Evolutionary conservation across 78 protist species (phyloP).

Genomic region (Blattamonas nauphoetae): DNA sequence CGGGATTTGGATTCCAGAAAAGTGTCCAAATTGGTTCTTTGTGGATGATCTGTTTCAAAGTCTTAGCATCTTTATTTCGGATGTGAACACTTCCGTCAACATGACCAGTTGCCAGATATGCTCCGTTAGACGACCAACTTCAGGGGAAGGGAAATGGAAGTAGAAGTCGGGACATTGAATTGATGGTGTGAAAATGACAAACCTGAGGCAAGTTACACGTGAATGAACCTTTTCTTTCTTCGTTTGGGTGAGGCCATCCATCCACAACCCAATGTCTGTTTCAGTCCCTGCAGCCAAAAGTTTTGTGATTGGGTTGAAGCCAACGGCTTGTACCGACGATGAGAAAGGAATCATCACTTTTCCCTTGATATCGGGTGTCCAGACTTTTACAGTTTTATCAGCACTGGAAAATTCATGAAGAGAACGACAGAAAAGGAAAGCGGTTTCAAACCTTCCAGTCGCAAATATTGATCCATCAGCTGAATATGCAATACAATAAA

Average conservation of each 20-base stretch:
- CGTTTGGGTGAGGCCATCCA: conserved; percentile 44
- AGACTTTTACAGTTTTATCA: conserved; percentile 52
- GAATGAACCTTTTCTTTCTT: conserved; percentile 40
- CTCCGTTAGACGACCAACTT: conserved; percentile 64
- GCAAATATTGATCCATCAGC: conserved; percentile 62
- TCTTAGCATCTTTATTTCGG: conserved; percentile 31
- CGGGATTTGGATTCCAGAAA: conserved; percentile 34
- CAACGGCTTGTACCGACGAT: conserved; percentile 45
- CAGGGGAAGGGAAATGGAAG: background rate
- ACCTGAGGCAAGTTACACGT: background rate
- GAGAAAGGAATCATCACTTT: conserved; percentile 43
- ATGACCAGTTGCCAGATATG: conserved; percentile 55
- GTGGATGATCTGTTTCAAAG: conserved; percentile 9
- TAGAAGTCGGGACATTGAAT: conserved; percentile 5
- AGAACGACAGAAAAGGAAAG: background rate
- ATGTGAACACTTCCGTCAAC: conserved; percentile 46
- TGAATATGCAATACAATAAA: conserved; percentile 49
- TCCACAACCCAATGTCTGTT: conserved; percentile 62
- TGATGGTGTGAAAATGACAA: background rate
- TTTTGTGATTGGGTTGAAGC: conserved; percentile 53
- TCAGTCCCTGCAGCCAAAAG: conserved; percentile 50
- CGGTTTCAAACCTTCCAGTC: conserved; percentile 29
- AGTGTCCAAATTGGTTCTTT: conserved; percentile 51
- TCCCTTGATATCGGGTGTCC: conserved; percentile 51
- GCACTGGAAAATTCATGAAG: conserved; percentile 16